These are phyloP conservation scores for Amanita polypyramis DNA, from an alignment of 768 basidiomycete genomes.

Conservation along the genomic window DNA sequence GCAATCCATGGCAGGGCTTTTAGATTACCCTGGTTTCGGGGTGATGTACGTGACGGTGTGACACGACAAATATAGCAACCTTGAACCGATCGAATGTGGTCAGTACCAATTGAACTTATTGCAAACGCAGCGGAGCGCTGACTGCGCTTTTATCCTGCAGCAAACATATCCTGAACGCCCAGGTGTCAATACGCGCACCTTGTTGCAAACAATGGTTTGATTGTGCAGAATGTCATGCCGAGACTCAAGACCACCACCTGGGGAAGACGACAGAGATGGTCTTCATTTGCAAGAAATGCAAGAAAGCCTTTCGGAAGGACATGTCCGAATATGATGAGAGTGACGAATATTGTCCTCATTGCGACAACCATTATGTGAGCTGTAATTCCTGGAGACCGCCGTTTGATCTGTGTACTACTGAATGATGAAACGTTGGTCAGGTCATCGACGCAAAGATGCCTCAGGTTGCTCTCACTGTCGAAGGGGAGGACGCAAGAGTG, in stretches of 20 bases:
- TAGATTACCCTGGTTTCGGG: too few relatives aligned
- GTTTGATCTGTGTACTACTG: not conserved
- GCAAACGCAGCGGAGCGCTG: not conserved
- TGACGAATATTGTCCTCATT: conserved; percentile 96
- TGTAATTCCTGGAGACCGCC: not conserved
- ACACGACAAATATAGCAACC: conserved; percentile 2
- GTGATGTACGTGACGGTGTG: not conserved
- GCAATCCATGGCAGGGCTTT: too few relatives aligned
- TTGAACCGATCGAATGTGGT: not conserved
- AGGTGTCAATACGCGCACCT: conserved; percentile 91
- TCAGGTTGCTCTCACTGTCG: conserved; percentile 73
- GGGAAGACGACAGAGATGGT: conserved; percentile 62
- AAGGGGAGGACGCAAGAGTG: conserved; percentile 84
- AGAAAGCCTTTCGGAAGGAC: conserved; percentile 95
- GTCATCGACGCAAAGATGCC: conserved; percentile 91
- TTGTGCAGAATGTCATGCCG: conserved; percentile 92
- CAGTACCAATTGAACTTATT: not conserved
- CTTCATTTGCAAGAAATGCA: conserved; percentile 43
- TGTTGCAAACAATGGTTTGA: conserved; percentile 99
- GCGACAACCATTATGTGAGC: conserved; percentile 95
- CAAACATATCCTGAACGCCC: conserved; percentile 94
- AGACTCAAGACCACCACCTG: conserved; percentile 64
- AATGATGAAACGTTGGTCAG: conserved; percentile 27
- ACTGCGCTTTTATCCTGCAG: conserved; percentile 16
- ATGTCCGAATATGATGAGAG: conserved; percentile 89